Base-by-base conservation (phyloP, 768 basidiomycete genomes). In the Pleurotus sapidus region DNA sequence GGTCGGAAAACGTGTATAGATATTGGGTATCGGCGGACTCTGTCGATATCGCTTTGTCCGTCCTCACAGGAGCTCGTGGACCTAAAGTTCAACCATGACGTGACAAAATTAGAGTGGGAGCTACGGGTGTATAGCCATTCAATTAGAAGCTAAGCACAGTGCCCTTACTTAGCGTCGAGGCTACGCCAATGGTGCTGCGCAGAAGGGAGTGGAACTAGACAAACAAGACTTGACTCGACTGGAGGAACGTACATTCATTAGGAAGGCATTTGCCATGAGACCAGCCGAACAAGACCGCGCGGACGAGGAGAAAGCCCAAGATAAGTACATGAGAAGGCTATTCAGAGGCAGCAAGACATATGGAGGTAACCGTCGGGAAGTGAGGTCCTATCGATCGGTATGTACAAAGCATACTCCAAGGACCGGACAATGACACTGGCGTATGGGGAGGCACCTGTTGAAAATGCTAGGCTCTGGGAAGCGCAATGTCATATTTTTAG, bases 311-410 rank as follows among this genome's bases (percentile, higher is more conserved):
- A 45, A 23, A 45, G n/a, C 20, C n/a, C 42, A 34, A 45, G 42
- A 45, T 45, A 45, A 45, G n/a, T 45, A 45, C n/a, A 45, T 45
- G 42, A 23, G 42, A 45, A 45, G 30, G 46, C 46, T 25, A 48
- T 17, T 48, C 6, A 20, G 24, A 25, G 24, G 46, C 46, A 48
- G 46, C 18, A 7, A 12, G 46, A 48, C 24, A 25, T 48, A 48
- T 24, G 46, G 46, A 48, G 46, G 46, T 48, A 48, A 18, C 15
- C 24, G 24, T 48, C 24, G 46, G 23, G 24, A 48, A 25, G 46
- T 25, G 46, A 24, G 46, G 11, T 48, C 46, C 46, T 48, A 48
- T 48, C 46, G 46, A 48, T 48, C 46, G 46, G 46, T 48, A 45
- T 45, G 42, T 23, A 25, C n/a, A 20, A 25, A 48, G 24, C 14